Base-by-base conservation (phyloP, 2,329 filamentous ascomycete species). In the Ilyonectria sp. region DNA sequence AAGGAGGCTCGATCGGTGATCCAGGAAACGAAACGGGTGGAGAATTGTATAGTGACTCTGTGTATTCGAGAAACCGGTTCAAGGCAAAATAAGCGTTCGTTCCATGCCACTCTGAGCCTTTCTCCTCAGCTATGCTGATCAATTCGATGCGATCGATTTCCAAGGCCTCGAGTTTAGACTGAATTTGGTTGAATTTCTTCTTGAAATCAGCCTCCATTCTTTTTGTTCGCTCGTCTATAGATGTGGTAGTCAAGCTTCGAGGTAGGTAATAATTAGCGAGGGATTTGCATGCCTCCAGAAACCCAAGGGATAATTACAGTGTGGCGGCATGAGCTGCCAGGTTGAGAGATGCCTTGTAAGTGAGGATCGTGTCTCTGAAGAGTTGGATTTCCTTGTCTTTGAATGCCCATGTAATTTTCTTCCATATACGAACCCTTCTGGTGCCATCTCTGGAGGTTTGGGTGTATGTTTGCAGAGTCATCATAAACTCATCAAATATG, bases 161-260 rank as follows among this genome's bases (percentile, higher is more conserved):
- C 26, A 53, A 35, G 26, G 26, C 50, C 31, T 35, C 17, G 1
- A 53, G 15, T 13, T 26, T 33, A 3, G 50, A 23, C 17, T 35
- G 26, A 2, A 53, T 33, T 26, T 33, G 5, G 9, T 21, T 53
- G 15, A 53, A 33, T 37, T 53, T 31, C 15, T 33, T 26, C 10
- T 53, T 53, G 19, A 53, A 53, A 19, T 35, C 50, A 29, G 26
- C 10, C 29, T 53, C 50, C 17, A 53, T n/a, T 2, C 50, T 6
- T 35, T 35, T 53, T 33, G 50, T 53, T n/a, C 50, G 50, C 29
- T 53, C 50, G 4, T 53, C 50, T 35, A 53, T 53, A 7, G 50
- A 33, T 33, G 26, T 35, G 6, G 19, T 35, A 29, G 50, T 53
- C 6, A 29, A 35, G 29, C 50, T 53, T 33, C 11, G 2, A 15